Base-by-base conservation (phyloP, 805 yeast genomes). In the Ogataea salicorniae region DNA sequence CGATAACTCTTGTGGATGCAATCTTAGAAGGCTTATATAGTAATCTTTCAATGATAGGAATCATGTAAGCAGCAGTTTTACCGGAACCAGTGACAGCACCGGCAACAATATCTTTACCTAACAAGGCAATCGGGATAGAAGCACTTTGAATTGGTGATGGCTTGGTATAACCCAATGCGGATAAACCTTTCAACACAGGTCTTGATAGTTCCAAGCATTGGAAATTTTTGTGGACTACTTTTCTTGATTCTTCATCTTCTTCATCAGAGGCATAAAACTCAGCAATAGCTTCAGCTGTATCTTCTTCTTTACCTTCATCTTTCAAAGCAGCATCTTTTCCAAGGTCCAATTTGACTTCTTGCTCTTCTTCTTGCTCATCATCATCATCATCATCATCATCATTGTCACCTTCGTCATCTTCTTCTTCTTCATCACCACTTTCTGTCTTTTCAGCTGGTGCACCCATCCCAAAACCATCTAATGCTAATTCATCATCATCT, bases 81-180 rank as follows among this genome's bases (percentile, higher is more conserved):
- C 99, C 99, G 18, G 98, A 92, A 72, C 99, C 99, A 5, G 99
- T 94, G 22, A 88, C 96, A 34, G 99, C 99, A 74, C 98, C 98
- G 16, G 98, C 99, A 59, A 94, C 97, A 44, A 94, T 81, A 68
- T 94, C 99, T 63, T 88, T 92, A 59, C 99, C 99, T 52, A 87
- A 65, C 37, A 94, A 73, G 1, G 97, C 96, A 48, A 92, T 82
- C 14, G 99, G 99, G 52, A 94, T 91, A 8, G 95, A 81, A 0
- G 97, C 87, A 51, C 91, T 75, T 72, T 94, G 99, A 70, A 94
- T 88, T 14, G 97, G 96, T 0, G 97, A 86, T 7, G 99, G 99
- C 43, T 77, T 79, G n/a, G 81, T 63, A 64, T 91, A 94, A 6
- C 95, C 95, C 36, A 94, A 72, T 33, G 82, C 82, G 14, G 86